Evolutionary conservation across 371 early-diverging fungal species (phyloP).

Genomic region (Actinomortierella ambigua): DNA sequence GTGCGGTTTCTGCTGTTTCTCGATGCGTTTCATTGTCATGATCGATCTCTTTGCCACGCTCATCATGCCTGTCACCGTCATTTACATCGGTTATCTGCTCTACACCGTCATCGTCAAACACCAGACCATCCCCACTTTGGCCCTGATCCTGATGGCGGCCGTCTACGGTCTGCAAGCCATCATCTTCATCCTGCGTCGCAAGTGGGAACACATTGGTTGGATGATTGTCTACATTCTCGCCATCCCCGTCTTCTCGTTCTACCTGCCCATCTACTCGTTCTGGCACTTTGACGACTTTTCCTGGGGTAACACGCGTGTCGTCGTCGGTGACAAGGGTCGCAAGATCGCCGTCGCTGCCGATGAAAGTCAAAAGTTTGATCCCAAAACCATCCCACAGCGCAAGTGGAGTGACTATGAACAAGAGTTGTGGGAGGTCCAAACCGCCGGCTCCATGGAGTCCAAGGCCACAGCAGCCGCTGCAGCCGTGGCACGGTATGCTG

Average conservation of each 20-base stretch:
- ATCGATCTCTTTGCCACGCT: slow-evolving; percentile 93
- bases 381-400: slow-evolving; percentile 83
- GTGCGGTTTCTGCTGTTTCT: slow-evolving; percentile 97
- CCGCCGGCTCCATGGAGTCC: slow-evolving; percentile 62
- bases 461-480: slow-evolving; percentile 18
- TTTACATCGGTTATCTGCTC: slow-evolving; percentile 81
- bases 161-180: slow-evolving; percentile 86
- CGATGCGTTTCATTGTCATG: slow-evolving; percentile 96
- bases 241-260: slow-evolving; percentile 84
- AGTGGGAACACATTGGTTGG: slow-evolving; percentile 97
- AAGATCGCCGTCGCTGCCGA: slow-evolving; percentile 58
- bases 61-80: slow-evolving; percentile 93
- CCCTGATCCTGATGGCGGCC: slow-evolving; percentile 69
- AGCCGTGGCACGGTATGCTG: not conserved
- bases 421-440: slow-evolving; percentile 73
- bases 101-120: slow-evolving; percentile 61
- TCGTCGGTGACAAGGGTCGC: slow-evolving; percentile 78
- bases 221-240: slow-evolving; percentile 92
- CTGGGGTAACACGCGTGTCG: slow-evolving; percentile 96
- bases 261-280: slow-evolving; percentile 86
- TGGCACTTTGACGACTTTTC: slow-evolving; percentile 98
- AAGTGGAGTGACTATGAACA: slow-evolving; percentile 91
- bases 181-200: slow-evolving; percentile 84
- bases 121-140: slow-evolving; percentile 59
- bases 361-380: slow-evolving; percentile 83